Evolutionary conservation across 1,284 basidiomycete species (phyloP).

Genomic region (Chalciporus sp.): DNA sequence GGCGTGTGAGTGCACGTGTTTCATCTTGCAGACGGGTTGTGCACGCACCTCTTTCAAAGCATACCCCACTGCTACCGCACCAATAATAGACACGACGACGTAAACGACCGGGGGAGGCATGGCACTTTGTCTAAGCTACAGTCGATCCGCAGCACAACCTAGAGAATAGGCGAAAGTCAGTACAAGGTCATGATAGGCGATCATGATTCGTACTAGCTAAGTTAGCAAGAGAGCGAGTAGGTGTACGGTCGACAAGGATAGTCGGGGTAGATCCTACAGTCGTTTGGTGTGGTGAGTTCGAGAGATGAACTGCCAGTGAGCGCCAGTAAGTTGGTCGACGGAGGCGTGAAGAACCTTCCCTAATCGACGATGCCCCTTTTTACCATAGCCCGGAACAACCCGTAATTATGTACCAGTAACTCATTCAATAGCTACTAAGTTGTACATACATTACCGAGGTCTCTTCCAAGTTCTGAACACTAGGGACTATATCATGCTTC

Average conservation of each 20-base stretch:
- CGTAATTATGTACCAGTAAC: constrained; percentile 7
- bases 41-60: constrained; percentile 47
- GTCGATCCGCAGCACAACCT: constrained; percentile 18
- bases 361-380: constrained; percentile 22
- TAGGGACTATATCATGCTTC: no score
- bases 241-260: not conserved
- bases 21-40: not conserved
- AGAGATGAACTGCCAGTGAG: constrained; percentile 1
- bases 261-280: not conserved
- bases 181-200: not conserved
- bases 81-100: constrained; percentile 43
- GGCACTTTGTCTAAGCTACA: constrained; percentile 6
- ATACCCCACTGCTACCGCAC: constrained; percentile 40
- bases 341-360: constrained; percentile 9
- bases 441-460: no score
- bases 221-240: not conserved
- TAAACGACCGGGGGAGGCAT: constrained; percentile 38
- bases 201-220: constrained; percentile 3
- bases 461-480: no score
- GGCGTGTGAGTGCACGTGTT: constrained; percentile 29
- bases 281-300: constrained; percentile 3
- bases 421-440: no score
- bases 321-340: constrained; percentile 10
- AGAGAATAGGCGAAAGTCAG: not conserved
- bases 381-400: constrained; percentile 11